Base-by-base conservation (phyloP, 495 filamentous ascomycete species). In the Tirmania nivea region DNA sequence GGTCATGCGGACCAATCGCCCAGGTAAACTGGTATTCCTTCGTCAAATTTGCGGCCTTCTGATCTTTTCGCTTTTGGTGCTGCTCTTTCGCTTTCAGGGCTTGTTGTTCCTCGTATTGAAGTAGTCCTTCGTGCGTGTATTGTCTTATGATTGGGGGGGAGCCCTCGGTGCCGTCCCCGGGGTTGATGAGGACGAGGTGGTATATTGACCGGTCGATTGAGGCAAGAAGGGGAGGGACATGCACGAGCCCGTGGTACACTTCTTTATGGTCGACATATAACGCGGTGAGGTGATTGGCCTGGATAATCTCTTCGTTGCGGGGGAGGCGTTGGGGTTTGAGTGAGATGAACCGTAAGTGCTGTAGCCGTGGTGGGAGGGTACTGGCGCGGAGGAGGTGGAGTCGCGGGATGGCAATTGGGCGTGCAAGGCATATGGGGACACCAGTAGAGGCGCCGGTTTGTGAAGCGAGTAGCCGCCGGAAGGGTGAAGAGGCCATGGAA, bases 21-120 rank as follows among this genome's bases (percentile, higher is more conserved):
- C 80, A 84, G 57, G 78, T 79, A 59, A 84, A 42, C 61, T 84
- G 80, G 25, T 83, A 58, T 55, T 75, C 71, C 64, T 83, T 84
- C 5, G 63, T 20, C 39, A 58, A 45, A 47, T 53, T 31, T 31
- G 25, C 25, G 25, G 25, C 25, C 25, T 31, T 31, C 25, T 31
- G 25, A 3, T 31, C 25, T 31, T 31, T 31, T 31, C 25, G 25
- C 25, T 31, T 31, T 31, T 31, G 1, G 25, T 31, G 25, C 25
- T 31, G 25, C 25, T 31, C 25, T 31, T 31, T 31, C 25, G 25
- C 25, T 31, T 3, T 31, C 7, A 5, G 4, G 25, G 2, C 2
- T 31, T 31, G 25, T 3, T 31, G 25, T 31, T 31, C 1, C 25
- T 31, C 25, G 25, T 31, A 31, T 31, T 5, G 25, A 0, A 5